A percentile compares a stretch with the other conserved stretches of the same genome.
phyloP scores from a whole-genome alignment of 306 rosid genomes.

The Malus orientalis region DNA sequence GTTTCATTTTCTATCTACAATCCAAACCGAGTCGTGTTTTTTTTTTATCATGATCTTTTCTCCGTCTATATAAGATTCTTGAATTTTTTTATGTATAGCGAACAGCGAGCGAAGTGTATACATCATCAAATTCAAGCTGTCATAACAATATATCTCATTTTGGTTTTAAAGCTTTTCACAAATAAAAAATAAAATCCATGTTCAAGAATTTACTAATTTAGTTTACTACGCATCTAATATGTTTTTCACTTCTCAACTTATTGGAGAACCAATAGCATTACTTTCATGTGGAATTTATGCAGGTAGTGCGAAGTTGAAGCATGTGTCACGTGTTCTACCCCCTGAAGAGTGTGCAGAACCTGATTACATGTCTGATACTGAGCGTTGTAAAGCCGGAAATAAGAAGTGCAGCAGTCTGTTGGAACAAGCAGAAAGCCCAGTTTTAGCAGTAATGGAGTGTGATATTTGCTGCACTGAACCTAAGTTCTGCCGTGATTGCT shows the following conservation, averaged over 20 bases:
- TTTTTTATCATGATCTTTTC: no score
- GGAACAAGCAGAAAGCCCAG: constrained; percentile 25
- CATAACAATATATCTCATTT: background rate
- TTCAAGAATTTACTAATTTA: background rate
- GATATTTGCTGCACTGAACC: constrained; percentile 70
- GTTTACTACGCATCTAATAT: background rate
- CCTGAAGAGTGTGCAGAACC: constrained; percentile 34
- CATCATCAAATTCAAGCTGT: background rate
- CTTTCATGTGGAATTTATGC: background rate
- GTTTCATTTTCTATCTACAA: background rate
- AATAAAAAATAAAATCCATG: background rate
- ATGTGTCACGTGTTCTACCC: constrained; percentile 30
- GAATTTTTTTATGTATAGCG: background rate
- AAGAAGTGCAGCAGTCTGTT: constrained; percentile 43
- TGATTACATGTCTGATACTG: constrained; percentile 19
- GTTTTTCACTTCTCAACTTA: background rate
- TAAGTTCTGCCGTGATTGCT: constrained; percentile 71
- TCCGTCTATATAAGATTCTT: background rate
- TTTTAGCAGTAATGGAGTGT: constrained; percentile 44
- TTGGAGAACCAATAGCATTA: background rate
- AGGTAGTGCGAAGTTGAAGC: constrained; percentile 21
- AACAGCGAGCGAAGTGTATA: background rate
- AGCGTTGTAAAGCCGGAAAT: constrained; percentile 60
- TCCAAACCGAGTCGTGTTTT: background rate
- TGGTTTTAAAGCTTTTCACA: background rate